Percentiles rank a stretch among this genome's conserved stretches.
Conservation (phyloP, 345 rosid species). For the Dovyalis caffra region DNA sequence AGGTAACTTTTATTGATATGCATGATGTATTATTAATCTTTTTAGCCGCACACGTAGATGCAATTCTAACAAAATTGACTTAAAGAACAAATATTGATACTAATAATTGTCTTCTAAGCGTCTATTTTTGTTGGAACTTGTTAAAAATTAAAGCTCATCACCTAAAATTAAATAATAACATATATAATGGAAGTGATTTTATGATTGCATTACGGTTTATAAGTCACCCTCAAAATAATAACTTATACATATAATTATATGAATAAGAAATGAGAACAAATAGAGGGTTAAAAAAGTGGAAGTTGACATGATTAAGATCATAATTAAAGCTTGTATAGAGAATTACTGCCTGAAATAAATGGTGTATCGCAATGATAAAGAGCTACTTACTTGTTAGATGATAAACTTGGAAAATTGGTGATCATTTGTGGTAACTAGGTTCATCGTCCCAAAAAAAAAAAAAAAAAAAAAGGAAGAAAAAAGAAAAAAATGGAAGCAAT, state of each 20-base stretch:
- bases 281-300: slow-evolving; percentile 20
- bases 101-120: slow-evolving; percentile 18
- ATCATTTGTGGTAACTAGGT: not conserved
- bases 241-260: slow-evolving; percentile 27
- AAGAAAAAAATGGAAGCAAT: not conserved
- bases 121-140: slow-evolving; percentile 3
- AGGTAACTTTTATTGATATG: not conserved
- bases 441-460: too few species aligned
- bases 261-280: slow-evolving; percentile 30
- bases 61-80: slow-evolving; percentile 15
- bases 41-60: not conserved
- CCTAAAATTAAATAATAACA: slow-evolving; percentile 29
- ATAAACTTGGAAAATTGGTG: not conserved
- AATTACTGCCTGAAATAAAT: not conserved
- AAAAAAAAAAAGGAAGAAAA: too few species aligned
- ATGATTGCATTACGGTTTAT: slow-evolving; percentile 44
- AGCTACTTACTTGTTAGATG: not conserved
- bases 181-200: not conserved
- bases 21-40: slow-evolving; percentile 13
- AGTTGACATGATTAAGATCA: slow-evolving; percentile 15
- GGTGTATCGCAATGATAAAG: not conserved
- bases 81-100: not conserved
- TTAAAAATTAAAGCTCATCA: slow-evolving; percentile 8
- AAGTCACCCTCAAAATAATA: slow-evolving; percentile 38
- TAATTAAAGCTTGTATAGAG: not conserved